Evolutionary conservation across 1,139 yeast species (phyloP).

Genomic region (Diutina neorugosa): DNA sequence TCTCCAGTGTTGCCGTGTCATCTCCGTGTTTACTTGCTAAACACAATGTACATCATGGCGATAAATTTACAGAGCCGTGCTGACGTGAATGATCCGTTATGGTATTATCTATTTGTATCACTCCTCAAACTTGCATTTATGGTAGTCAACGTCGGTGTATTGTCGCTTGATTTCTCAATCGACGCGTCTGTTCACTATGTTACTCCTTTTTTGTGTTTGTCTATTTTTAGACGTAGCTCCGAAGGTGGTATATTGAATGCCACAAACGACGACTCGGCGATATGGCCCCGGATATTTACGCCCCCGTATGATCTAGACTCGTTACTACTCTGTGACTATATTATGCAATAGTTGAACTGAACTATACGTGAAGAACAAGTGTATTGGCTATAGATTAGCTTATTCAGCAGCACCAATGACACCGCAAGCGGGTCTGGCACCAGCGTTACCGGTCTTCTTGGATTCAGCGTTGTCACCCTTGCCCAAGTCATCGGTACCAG

Average conservation of each 20-base stretch:
- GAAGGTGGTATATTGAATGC: background rate
- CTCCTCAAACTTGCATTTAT: background rate
- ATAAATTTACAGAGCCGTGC: too few relatives aligned
- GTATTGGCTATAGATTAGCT: background rate
- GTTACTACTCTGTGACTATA: too few relatives aligned
- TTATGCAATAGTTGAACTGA: too few relatives aligned
- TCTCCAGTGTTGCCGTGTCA: too few relatives aligned
- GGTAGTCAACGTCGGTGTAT: background rate
- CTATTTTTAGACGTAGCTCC: background rate
- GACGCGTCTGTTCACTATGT: too few relatives aligned
- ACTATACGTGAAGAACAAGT: background rate
- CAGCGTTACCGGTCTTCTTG: conserved; percentile 95
- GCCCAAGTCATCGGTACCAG: conserved; percentile 92
- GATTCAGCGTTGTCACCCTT: conserved; percentile 93
- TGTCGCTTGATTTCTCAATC: background rate
- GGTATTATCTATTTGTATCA: too few relatives aligned
- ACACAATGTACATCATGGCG: too few relatives aligned
- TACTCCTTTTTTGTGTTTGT: background rate
- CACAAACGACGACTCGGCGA: too few relatives aligned
- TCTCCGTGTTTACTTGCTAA: too few relatives aligned
- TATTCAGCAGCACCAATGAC: conserved; percentile 72
- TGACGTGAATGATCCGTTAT: too few relatives aligned
- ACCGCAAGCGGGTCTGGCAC: conserved; percentile 98
- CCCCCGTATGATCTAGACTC: too few relatives aligned
- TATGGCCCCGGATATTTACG: too few relatives aligned